Percentiles rank a stretch among this genome's conserved stretches.
phyloP scores from a whole-genome alignment of 2,329 filamentous ascomycete species.

The Aureobasidium lini region DNA sequence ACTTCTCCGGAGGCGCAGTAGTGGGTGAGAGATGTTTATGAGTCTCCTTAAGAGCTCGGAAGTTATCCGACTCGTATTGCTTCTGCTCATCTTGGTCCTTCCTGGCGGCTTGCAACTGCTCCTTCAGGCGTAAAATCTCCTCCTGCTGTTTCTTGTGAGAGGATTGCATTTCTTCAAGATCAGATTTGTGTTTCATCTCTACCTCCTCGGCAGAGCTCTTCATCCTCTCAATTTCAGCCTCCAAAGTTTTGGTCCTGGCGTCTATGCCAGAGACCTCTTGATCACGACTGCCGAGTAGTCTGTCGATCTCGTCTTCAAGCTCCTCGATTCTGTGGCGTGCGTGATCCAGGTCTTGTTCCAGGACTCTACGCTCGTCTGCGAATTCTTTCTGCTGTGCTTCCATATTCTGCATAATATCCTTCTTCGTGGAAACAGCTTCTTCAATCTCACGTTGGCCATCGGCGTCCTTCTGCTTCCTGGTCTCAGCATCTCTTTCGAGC shows the following conservation, averaged over 20 bases:
- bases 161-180: constrained; percentile 11
- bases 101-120: constrained; percentile 34
- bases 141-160: constrained; percentile 44
- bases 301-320: constrained; percentile 83
- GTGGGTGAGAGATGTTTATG: constrained; percentile 33
- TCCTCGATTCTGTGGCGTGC: constrained; percentile 76
- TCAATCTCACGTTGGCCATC: constrained; percentile 64
- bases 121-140: constrained; percentile 55
- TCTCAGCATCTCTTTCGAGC: constrained; percentile 62
- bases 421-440: constrained; percentile 85
- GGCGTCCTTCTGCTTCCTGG: constrained; percentile 45
- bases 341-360: constrained; percentile 72
- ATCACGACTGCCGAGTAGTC: constrained; percentile 73
- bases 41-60: constrained; percentile 26
- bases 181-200: constrained; percentile 41
- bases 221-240: constrained; percentile 62
- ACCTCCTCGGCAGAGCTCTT: constrained; percentile 44
- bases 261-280: constrained; percentile 68
- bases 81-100: constrained; percentile 32
- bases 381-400: constrained; percentile 88
- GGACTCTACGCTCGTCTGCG: constrained; percentile 69
- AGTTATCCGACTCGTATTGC: constrained; percentile 32
- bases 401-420: constrained; percentile 89
- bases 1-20: constrained; percentile 29
- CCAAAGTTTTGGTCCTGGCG: constrained; percentile 58